Conservation (phyloP, 768 basidiomycete species). For the Amanita polypyramis region DNA sequence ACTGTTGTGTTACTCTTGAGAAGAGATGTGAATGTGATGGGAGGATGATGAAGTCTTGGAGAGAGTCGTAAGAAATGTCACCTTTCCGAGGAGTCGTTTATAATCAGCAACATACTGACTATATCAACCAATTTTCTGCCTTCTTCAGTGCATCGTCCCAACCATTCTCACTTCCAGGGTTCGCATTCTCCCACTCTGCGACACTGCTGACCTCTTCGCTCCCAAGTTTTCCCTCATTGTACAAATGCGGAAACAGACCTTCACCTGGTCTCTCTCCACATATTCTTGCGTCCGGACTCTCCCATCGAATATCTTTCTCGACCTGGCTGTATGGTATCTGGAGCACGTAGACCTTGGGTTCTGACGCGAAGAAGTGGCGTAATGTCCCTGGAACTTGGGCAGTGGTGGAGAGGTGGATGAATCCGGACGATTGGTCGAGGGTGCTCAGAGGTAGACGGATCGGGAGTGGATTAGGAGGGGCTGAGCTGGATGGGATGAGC, state of each 20-base stretch:
- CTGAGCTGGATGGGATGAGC: conserved; percentile 33
- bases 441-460: conserved; percentile 36
- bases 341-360: conserved; percentile 30
- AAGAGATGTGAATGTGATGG: too few relatives aligned
- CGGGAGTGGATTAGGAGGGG: conserved; percentile 33
- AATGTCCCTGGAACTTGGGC: conserved; percentile 38
- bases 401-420: conserved; percentile 48
- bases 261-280: conserved; percentile 33
- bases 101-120: too few relatives aligned
- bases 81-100: too few relatives aligned
- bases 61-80: too few relatives aligned
- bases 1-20: too few relatives aligned
- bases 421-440: conserved; percentile 35
- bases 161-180: conserved; percentile 8
- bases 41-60: too few relatives aligned
- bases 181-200: conserved; percentile 13
- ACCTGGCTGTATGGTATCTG: conserved; percentile 31
- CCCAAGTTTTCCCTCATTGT: conserved; percentile 33
- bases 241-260: conserved; percentile 44
- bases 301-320: conserved; percentile 35
- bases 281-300: conserved; percentile 28
- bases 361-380: conserved; percentile 31
- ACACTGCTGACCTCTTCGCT: conserved; percentile 34
- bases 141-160: conserved; percentile 23
- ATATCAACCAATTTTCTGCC: conserved; percentile 20